Evolutionary conservation across 2,329 filamentous ascomycete genomes (phyloP).

Genomic region (Lachnellula arida): DNA sequence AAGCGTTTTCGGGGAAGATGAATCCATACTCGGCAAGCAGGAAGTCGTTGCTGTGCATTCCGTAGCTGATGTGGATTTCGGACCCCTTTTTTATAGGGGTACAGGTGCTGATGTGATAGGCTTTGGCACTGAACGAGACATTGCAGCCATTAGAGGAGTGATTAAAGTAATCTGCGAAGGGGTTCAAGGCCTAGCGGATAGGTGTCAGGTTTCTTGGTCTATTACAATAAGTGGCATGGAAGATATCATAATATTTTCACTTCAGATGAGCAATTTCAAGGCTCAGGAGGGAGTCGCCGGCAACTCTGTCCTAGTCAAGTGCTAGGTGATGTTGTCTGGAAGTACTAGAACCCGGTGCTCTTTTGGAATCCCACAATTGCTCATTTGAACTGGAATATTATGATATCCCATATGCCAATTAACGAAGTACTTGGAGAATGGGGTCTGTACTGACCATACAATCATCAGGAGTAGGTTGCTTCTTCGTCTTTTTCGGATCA

Average conservation of each 20-base stretch:
- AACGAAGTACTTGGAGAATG: neutral
- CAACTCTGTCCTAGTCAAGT: no score
- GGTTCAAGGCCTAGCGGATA: conserved; percentile 49
- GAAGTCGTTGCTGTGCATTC: conserved; percentile 67
- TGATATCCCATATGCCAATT: no score
- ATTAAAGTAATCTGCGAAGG: conserved; percentile 70
- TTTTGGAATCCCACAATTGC: no score
- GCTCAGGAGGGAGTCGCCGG: no score
- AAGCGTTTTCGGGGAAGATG: conserved; percentile 27
- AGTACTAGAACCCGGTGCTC: no score
- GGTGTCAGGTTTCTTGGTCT: neutral
- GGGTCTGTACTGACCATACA: conserved; percentile 42
- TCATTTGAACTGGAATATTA: no score
- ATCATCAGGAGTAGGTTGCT: conserved; percentile 42
- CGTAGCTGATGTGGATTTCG: conserved; percentile 67
- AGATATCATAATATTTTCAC: no score
- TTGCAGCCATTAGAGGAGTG: conserved; percentile 47
- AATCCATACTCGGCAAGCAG: conserved; percentile 60
- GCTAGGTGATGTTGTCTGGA: no score
- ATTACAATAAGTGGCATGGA: no score
- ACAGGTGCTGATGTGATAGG: conserved; percentile 52
- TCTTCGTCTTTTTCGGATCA: conserved; percentile 11
- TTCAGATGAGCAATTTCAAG: no score
- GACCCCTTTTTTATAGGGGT: conserved; percentile 50
- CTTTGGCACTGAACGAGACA: conserved; percentile 44